Conservation (phyloP, 768 basidiomycete species). For the Leccinum arenicola region DNA sequence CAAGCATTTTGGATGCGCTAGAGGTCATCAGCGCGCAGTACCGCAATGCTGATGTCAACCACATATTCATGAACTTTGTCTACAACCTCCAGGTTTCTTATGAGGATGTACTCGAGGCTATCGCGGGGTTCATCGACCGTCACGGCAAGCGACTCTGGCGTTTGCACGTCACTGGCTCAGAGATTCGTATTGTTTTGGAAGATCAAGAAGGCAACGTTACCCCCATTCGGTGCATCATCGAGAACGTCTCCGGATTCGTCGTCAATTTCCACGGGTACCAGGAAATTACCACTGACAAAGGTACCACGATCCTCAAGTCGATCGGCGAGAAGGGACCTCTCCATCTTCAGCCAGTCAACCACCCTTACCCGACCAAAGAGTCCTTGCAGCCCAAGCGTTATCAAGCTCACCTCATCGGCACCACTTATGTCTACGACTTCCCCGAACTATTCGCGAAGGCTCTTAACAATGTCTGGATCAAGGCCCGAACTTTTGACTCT, state of each 20-base stretch:
- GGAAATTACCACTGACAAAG: conserved; percentile 95
- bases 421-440: conserved; percentile 99
- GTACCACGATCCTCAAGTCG: conserved; percentile 93
- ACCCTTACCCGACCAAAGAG: conserved; percentile 94
- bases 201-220: conserved; percentile 93
- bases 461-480: conserved; percentile 87
- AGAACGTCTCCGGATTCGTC: conserved; percentile 98
- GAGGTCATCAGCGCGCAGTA: conserved; percentile 90
- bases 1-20: conserved; percentile 88
- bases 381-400: conserved; percentile 98
- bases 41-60: conserved; percentile 94
- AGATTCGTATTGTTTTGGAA: conserved; percentile 93
- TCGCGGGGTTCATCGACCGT: conserved; percentile 98
- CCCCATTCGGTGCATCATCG: conserved; percentile 96
- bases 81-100: conserved; percentile 95
- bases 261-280: conserved; percentile 99
- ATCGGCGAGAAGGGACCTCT: conserved; percentile 97
- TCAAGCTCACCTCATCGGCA: conserved; percentile 97
- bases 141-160: conserved; percentile 99
- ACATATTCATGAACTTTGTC: conserved; percentile 99
- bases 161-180: conserved; percentile 95
- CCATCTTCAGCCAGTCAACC: conserved; percentile 92
- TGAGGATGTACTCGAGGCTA: conserved; percentile 94
- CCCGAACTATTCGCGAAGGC: conserved; percentile 99
- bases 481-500: conserved; percentile 60